Evolutionary conservation across 2,329 filamentous ascomycete genomes (phyloP), one percentile per base, ranked within the genome.

Genomic region (Penicillium sp.): DNA sequence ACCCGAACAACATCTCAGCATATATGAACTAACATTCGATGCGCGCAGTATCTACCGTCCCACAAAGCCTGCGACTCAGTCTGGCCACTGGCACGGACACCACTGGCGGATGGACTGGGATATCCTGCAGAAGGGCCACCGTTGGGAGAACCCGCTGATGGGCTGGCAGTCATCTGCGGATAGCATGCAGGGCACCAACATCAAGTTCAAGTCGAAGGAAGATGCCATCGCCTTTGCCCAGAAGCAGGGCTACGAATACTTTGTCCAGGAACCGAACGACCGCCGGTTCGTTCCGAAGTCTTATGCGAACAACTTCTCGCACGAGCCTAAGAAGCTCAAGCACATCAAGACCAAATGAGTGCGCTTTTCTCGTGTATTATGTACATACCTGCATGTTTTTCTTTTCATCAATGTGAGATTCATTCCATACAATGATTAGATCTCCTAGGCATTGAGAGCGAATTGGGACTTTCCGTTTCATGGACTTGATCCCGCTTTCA

Each of bases 31-130:
- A 52, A 59, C 48, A 13, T 15, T 49, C 24, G 27, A 33, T 40
- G 42, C 47, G 9, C 31, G 50, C 66, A 97, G 92, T 66, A 98
- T 98, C 73, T 97, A 88, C 78, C 84, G 87, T 64, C 89, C 90
- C 43, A 69, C 88, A 50, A 98, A 98, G 76, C 84, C 93, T n/a
- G 92, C 93, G 31, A 96, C 92, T 38, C 93, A 98, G 74, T 97
- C 92, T 29, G 92, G 93, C 57, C 81, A 83, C 63, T 95, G 89
- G 87, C 84, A 88, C 67, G 77, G 81, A 48, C 83, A 88, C 68
- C 82, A 87, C 66, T 98, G 93, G 93, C 86, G 91, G 44, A 95
- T 98, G 90, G 93, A 98, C 72, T 98, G 93, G 93, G 93, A 98
- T 70, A 83, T 95, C 42, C 79, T 97, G 28, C 75, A 80, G 63